Base-by-base conservation (phyloP, 2,329 filamentous ascomycete species). In the Xylaria sp. region DNA sequence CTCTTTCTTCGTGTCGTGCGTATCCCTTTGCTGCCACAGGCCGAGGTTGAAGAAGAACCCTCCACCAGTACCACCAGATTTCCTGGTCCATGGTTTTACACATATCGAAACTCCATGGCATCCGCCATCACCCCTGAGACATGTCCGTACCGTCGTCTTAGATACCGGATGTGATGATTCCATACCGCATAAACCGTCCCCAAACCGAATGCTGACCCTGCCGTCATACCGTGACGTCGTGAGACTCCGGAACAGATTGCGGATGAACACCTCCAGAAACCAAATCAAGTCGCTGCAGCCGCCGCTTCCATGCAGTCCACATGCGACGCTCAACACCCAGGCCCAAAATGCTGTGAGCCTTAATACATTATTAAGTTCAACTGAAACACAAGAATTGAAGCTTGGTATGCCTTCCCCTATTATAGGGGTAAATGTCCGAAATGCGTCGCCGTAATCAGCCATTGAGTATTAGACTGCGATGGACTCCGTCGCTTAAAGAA, bases 351-450 rank as follows among this genome's bases (percentile, higher is more conserved):
- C 53, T 66, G 54, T 64, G 62, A 64, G 56, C 63, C 62, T 27
- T 70, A 70, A 70, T 71, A 70, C 69, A 72, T 70, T 68, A 68
- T 52, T 63, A 61, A 67, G 44, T 65, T 64, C 60, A 66, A 63
- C 52, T 59, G 60, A 64, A 61, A 59, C 58, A 67, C 51, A 66
- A 68, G 59, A 68, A 70, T 64, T 62, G 58, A 64, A 61, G 43
- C 60, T 58, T 47, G 65, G 59, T 55, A 65, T 62, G 60, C 54
- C 48, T 66, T 59, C 62, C 67, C 67, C 48, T 60, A 53, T 59
- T 54, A 56, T 52, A 56, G 63, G 68, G 67, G 55, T 72, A 72
- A 54, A 73, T 73, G 57, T 66, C 61, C 62, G 68, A 72, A 68
- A 73, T 73, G 64, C 53, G 52, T 60, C 60, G 62, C 64, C 68